Evolutionary conservation across 805 yeast species (phyloP).

Genomic region (Teunomyces gatunensis): DNA sequence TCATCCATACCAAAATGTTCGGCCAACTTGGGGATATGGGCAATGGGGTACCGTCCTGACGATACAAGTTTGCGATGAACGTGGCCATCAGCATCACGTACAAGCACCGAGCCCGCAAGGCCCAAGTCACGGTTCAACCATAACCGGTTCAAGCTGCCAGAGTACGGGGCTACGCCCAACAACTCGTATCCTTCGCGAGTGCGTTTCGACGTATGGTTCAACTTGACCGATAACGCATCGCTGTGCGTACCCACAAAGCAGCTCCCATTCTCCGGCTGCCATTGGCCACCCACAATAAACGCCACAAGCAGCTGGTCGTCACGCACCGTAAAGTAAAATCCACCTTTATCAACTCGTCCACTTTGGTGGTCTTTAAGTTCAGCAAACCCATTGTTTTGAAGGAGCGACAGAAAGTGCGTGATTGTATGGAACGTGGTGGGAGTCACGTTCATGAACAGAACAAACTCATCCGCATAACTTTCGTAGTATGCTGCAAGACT

Average conservation of each 20-base stretch:
- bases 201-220: conserved; percentile 29
- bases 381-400: conserved; percentile 27
- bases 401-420: conserved; percentile 18
- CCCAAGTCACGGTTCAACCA: conserved; percentile 46
- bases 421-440: conserved; percentile 44
- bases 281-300: conserved; percentile 32
- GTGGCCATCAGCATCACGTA: conserved; percentile 20
- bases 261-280: conserved; percentile 31
- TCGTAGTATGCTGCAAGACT: conserved; percentile 13
- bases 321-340: conserved; percentile 25
- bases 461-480: conserved; percentile 19
- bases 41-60: conserved; percentile 37
- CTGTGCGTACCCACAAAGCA: conserved; percentile 33
- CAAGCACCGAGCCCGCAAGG: conserved; percentile 36
- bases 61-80: conserved; percentile 25
- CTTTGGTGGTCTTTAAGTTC: conserved; percentile 23
- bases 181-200: conserved; percentile 31
- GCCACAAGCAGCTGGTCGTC: conserved; percentile 37
- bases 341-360: conserved; percentile 12
- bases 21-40: conserved; percentile 39
- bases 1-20: conserved; percentile 33
- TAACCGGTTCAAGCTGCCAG: conserved; percentile 30
- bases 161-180: conserved; percentile 41
- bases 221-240: conserved; percentile 36
- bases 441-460: conserved; percentile 31